Percentiles rank a stretch among this genome's conserved stretches.
These are phyloP conservation scores for Rhodotorula sp. DNA, from an alignment of 1,284 basidiomycete genomes.

Conservation along the genomic window DNA sequence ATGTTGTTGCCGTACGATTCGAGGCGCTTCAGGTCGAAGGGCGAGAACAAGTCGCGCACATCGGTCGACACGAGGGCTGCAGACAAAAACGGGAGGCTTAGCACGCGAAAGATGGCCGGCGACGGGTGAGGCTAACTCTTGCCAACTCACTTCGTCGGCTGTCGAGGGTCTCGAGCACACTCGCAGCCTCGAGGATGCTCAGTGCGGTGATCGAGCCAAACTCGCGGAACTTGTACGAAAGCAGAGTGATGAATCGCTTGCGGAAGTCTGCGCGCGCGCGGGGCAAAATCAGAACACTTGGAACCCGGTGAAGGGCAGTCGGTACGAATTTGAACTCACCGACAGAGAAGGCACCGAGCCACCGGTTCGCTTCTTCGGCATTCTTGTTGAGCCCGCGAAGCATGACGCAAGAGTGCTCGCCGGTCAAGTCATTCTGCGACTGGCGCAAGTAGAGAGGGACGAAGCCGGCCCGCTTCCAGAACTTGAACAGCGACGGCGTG, in stretches of 20 bases:
- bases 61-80: conserved; percentile 65
- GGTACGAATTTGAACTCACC: too few species aligned
- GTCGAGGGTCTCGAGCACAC: conserved; percentile 53
- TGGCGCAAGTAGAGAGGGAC: conserved; percentile 91
- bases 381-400: conserved; percentile 68
- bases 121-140: neutral
- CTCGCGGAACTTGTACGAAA: conserved; percentile 93
- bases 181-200: conserved; percentile 82
- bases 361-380: conserved; percentile 55
- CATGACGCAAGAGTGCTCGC: conserved; percentile 96
- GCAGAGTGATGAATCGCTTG: conserved; percentile 78
- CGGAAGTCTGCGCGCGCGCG: conserved; percentile 69
- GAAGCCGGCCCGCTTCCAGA: conserved; percentile 94
- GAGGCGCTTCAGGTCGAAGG: conserved; percentile 93
- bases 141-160: conserved; percentile 13
- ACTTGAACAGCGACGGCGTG: conserved; percentile 82
- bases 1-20: conserved; percentile 86
- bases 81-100: neutral
- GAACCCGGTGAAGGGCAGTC: too few species aligned
- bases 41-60: conserved; percentile 70
- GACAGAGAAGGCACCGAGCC: conserved; percentile 86
- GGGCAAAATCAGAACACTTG: neutral
- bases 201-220: conserved; percentile 83
- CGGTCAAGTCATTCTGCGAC: conserved; percentile 89
- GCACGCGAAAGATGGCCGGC: neutral